phyloP scores from a whole-genome alignment of 2,329 filamentous ascomycete species.

The Aureobasidium leucospermi region DNA sequence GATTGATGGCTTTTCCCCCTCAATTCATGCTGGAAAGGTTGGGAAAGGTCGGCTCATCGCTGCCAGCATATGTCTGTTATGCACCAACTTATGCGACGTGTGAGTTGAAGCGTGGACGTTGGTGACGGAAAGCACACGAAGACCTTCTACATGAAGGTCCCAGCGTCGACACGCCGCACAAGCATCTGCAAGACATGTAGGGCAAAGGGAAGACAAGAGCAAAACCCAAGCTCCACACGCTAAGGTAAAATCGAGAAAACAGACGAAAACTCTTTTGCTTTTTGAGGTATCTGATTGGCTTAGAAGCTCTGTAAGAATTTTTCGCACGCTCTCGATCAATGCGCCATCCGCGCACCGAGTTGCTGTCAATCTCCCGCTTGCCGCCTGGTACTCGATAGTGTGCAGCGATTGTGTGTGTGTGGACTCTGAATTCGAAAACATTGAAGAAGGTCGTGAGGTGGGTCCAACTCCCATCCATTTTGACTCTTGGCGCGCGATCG shows the following conservation, averaged over 20 bases:
- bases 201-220: background rate
- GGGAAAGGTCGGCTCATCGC: background rate
- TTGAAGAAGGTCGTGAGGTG: background rate
- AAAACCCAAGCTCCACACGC: background rate
- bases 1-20: background rate
- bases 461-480: slow-evolving; percentile 4
- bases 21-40: background rate
- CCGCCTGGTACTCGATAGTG: slow-evolving; percentile 2
- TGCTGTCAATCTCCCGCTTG: background rate
- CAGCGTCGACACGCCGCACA: background rate
- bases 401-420: background rate
- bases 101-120: background rate
- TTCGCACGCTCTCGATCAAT: background rate
- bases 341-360: background rate
- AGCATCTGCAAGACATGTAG: slow-evolving; percentile 9
- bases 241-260: background rate
- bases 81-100: background rate
- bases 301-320: background rate
- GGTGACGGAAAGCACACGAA: background rate
- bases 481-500: background rate
- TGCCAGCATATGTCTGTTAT: background rate
- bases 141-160: background rate
- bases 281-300: slow-evolving; percentile 1
- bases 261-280: slow-evolving; percentile 2
- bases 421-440: background rate